Percentiles rank a stretch among this genome's conserved stretches.
Evolutionary conservation across 306 rosid genomes (phyloP).

Genomic region (Mimosa pudica): DNA sequence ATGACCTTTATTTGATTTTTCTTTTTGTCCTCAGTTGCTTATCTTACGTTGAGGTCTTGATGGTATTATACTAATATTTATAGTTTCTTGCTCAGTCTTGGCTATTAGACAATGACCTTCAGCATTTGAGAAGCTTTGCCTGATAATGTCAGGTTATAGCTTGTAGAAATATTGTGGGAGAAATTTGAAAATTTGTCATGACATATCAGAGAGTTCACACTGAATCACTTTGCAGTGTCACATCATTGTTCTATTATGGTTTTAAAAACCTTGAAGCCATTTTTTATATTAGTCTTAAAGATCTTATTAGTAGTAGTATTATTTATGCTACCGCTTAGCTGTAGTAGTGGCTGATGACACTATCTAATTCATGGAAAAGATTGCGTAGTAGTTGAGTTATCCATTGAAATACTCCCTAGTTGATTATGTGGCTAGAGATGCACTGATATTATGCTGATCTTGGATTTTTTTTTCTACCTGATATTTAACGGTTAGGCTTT

Average conservation of each 20-base stretch:
- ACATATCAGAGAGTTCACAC: not conserved
- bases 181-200: not conserved
- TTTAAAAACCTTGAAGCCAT: not conserved
- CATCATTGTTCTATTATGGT: not conserved
- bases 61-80: not conserved
- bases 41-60: not conserved
- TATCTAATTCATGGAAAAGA: not conserved
- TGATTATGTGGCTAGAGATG: no score
- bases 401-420: not conserved
- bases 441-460: no score
- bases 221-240: not conserved
- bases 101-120: not conserved
- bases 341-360: not conserved
- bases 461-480: no score
- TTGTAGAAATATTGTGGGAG: not conserved
- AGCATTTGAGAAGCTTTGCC: no score
- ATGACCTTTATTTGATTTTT: conserved; percentile 20
- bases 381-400: not conserved
- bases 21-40: not conserved
- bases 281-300: no score
- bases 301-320: no score
- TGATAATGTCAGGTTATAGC: conserved; percentile 2
- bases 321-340: not conserved
- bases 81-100: not conserved
- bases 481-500: not conserved